A percentile compares a stretch with the other conserved stretches of the same genome.
Evolutionary conservation across 73 alveolate genomes (phyloP).

Genomic region (Breviolum minutum): DNA sequence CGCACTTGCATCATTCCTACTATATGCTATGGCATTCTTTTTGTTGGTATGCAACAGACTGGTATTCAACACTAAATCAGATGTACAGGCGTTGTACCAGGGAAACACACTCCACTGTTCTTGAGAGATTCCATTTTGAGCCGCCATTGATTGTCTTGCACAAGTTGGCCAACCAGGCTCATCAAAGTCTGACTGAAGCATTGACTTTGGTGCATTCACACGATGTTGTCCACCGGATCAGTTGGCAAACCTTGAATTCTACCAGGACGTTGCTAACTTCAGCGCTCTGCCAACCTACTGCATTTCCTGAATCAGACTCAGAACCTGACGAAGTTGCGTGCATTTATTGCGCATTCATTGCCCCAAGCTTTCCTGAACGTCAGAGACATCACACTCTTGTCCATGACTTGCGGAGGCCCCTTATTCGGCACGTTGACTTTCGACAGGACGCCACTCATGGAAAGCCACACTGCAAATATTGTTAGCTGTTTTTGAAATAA

Average conservation of each 20-base stretch:
- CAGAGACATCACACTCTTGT: neutral
- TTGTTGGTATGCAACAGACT: neutral
- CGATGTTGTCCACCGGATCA: too few relatives aligned
- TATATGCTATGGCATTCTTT: neutral
- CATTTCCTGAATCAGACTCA: too few relatives aligned
- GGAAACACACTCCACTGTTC: neutral
- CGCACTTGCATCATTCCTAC: neutral
- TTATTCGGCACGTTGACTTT: neutral
- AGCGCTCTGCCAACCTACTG: neutral
- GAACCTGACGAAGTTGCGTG: neutral
- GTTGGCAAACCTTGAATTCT: neutral
- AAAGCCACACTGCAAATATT: neutral
- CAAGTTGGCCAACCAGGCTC: too few relatives aligned
- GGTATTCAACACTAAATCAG: neutral
- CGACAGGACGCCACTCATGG: neutral
- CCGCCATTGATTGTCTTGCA: neutral
- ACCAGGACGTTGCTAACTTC: neutral
- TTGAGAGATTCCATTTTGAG: neutral
- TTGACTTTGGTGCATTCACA: neutral
- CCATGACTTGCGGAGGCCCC: neutral
- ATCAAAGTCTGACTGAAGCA: neutral
- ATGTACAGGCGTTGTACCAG: neutral
- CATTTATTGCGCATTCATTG: neutral
- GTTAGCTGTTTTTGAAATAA: neutral
- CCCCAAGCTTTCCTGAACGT: neutral